These are phyloP conservation scores for Phragmites australis DNA, from an alignment of 176 grass and related monocot genomes.

Conservation along the genomic window DNA sequence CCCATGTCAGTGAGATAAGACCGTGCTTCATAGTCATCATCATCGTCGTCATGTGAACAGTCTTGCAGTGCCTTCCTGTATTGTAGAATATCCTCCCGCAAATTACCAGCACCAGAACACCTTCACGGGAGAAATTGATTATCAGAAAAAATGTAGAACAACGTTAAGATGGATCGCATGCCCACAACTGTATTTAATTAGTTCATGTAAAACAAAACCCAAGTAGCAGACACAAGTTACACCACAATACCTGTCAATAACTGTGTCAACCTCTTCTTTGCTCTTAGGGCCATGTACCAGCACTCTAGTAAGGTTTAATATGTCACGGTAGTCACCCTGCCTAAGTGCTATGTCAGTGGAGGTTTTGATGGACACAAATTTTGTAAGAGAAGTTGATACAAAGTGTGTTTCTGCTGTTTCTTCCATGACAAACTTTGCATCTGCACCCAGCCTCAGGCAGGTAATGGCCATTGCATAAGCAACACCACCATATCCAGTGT, in stretches of 20 bases:
- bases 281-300: constrained; percentile 88
- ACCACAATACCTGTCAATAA: constrained; percentile 76
- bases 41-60: constrained; percentile 52
- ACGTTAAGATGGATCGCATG: constrained; percentile 5
- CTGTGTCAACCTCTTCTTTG: constrained; percentile 88
- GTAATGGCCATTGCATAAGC: constrained; percentile 97
- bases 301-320: constrained; percentile 96
- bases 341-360: constrained; percentile 60
- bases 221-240: constrained; percentile 16
- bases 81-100: constrained; percentile 75
- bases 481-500: constrained; percentile 89
- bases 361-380: constrained; percentile 47
- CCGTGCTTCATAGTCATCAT: constrained; percentile 67
- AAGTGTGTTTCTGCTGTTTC: constrained; percentile 88
- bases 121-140: constrained; percentile 46
- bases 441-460: constrained; percentile 75
- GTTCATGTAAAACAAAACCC: constrained; percentile 37
- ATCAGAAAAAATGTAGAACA: constrained; percentile 14
- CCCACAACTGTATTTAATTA: constrained; percentile 6
- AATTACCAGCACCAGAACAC: constrained; percentile 91
- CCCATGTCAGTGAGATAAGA: constrained; percentile 89
- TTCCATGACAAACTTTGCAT: constrained; percentile 77
- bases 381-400: constrained; percentile 69
- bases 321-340: constrained; percentile 94
- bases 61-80: constrained; percentile 78